Evolutionary conservation across 2,329 filamentous ascomycete species (phyloP).

Genomic region (Furcasterigmium furcatum): DNA sequence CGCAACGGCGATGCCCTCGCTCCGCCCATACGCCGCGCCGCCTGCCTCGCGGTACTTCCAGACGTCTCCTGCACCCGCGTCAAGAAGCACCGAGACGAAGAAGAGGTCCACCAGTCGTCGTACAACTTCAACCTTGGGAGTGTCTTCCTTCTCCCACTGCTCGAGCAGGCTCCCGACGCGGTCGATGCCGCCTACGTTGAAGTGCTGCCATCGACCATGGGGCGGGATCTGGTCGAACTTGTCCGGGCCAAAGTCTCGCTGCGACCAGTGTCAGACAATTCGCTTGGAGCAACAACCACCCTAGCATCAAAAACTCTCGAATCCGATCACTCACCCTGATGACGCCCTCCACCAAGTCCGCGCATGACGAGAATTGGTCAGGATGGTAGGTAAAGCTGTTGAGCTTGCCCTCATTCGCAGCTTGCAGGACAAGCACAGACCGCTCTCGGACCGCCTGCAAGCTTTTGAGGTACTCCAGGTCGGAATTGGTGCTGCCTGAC

Average conservation of each 20-base stretch:
- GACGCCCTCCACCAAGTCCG: neutral
- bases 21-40: slow-evolving; percentile 31
- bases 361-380: neutral
- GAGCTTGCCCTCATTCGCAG: neutral
- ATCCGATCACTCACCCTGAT: neutral
- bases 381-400: neutral
- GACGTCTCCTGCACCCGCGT: slow-evolving; percentile 49
- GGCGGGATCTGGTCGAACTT: slow-evolving; percentile 45
- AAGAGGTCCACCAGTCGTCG: slow-evolving; percentile 59
- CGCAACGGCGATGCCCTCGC: slow-evolving; percentile 50
- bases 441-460: neutral
- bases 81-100: slow-evolving; percentile 56
- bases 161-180: slow-evolving; percentile 42
- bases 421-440: neutral
- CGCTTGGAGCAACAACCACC: neutral
- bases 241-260: slow-evolving; percentile 50
- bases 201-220: slow-evolving; percentile 61
- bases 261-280: neutral
- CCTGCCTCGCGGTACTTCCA: slow-evolving; percentile 43
- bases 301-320: neutral
- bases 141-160: slow-evolving; percentile 37
- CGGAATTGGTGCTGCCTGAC: neutral
- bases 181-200: slow-evolving; percentile 51
- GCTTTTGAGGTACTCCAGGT: neutral
- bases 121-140: slow-evolving; percentile 42